These are phyloP conservation scores for Aspergillus viridinutans DNA, from an alignment of 2,329 filamentous ascomycete genomes.

Conservation along the genomic window DNA sequence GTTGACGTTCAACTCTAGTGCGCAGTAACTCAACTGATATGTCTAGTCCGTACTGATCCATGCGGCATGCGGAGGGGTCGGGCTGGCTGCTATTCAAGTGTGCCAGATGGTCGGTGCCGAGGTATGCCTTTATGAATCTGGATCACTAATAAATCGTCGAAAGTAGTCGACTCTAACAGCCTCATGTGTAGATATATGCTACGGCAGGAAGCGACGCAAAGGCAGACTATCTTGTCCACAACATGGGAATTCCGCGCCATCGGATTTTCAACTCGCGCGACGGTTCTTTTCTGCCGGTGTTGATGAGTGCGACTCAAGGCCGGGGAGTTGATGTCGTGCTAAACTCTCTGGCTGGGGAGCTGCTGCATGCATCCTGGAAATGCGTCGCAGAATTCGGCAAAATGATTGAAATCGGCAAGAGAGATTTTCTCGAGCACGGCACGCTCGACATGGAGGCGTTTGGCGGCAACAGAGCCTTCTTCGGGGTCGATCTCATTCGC, in stretches of 20 bases:
- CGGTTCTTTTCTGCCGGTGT: not conserved
- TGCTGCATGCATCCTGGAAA: conserved; percentile 16
- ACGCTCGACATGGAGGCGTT: conserved; percentile 6
- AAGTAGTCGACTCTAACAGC: no score
- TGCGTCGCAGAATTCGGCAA: conserved; percentile 16
- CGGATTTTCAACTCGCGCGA: conserved; percentile 9
- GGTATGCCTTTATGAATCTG: no score
- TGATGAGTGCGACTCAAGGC: conserved; percentile 1
- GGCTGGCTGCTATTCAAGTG: no score
- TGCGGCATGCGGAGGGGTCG: no score
- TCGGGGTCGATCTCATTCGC: conserved; percentile 6
- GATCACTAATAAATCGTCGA: no score
- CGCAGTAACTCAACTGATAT: no score
- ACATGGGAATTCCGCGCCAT: conserved; percentile 6
- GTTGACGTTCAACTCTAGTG: no score
- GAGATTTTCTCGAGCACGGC: conserved; percentile 1
- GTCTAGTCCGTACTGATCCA: no score
- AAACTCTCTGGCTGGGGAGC: conserved; percentile 15
- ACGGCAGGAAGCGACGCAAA: no score
- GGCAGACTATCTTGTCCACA: conserved; percentile 8
- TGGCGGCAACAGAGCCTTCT: conserved; percentile 6
- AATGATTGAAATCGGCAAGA: conserved; percentile 13
- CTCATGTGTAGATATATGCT: no score
- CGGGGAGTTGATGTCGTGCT: conserved; percentile 12
- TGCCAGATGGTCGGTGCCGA: no score